Evolutionary conservation across 2,329 filamentous ascomycete genomes (phyloP).

Genomic region (Coniochaeta sp.): DNA sequence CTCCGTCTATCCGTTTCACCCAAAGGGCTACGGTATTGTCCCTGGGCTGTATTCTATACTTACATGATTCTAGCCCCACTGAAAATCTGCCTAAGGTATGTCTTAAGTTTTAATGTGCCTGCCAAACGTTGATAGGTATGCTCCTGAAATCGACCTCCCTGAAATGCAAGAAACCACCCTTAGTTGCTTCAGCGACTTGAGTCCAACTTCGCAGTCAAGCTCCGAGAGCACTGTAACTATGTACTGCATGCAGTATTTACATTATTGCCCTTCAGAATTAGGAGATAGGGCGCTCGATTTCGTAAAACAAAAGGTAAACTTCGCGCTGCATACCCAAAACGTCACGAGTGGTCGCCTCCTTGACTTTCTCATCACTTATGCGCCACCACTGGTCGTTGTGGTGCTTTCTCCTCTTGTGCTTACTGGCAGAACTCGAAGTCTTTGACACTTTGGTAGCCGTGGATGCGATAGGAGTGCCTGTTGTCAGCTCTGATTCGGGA

Average conservation of each 20-base stretch:
- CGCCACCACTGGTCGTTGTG: conserved; percentile 83
- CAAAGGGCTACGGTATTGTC: not conserved
- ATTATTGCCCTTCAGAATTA: not conserved
- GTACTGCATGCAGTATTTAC: not conserved
- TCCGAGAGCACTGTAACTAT: not conserved
- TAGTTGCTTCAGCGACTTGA: not conserved
- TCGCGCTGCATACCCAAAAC: conserved; percentile 91
- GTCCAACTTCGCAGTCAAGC: not conserved
- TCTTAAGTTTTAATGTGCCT: not conserved
- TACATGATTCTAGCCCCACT: not conserved
- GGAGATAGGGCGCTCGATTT: conserved; percentile 52
- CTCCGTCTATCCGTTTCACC: not conserved
- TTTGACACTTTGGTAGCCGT: not conserved
- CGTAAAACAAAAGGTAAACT: conserved; percentile 94
- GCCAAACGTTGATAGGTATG: not conserved
- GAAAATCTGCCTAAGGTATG: not conserved
- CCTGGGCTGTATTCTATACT: not conserved
- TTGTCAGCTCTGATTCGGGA: conserved; percentile 1
- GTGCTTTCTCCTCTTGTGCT: conserved; percentile 40
- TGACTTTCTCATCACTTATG: conserved; percentile 94
- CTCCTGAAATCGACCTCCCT: not conserved
- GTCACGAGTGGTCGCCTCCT: conserved; percentile 86
- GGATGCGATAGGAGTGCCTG: conserved; percentile 10
- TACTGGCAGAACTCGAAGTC: conserved; percentile 3
- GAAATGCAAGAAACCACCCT: not conserved